Conservation (phyloP, 176 grass and related monocot species). For the Carex littledalei region DNA sequence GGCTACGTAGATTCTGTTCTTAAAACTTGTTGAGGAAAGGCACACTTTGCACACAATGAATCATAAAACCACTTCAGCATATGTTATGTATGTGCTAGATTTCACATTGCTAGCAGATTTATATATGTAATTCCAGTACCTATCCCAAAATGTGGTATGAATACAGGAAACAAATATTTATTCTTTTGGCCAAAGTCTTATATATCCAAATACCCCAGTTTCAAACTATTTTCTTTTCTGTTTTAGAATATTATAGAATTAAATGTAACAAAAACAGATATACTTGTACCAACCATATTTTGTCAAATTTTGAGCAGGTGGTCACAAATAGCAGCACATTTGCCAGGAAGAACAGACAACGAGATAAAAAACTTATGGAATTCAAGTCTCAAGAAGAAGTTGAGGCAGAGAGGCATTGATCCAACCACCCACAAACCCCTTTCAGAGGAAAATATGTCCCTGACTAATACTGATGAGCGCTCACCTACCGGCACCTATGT, state of each 20-base stretch:
- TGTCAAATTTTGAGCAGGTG: conserved; percentile 31
- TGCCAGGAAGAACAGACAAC: conserved; percentile 90
- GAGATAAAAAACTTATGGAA: conserved; percentile 99
- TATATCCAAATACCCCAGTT: background rate
- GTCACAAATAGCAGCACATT: conserved; percentile 66
- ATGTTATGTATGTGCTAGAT: background rate
- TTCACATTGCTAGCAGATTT: background rate
- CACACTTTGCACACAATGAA: background rate
- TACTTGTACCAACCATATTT: background rate
- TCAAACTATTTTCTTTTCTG: background rate
- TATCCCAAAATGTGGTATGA: background rate
- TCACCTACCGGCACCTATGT: background rate
- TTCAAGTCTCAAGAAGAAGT: conserved; percentile 78
- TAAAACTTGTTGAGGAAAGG: background rate
- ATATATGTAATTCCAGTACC: background rate
- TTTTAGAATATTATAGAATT: background rate
- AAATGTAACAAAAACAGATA: background rate
- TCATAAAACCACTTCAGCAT: background rate
- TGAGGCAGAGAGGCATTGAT: conserved; percentile 65
- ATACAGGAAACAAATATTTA: background rate
- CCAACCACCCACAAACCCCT: conserved; percentile 60
- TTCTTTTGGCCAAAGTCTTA: background rate
- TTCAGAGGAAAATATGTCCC: background rate
- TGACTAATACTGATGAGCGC: background rate
- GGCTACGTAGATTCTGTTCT: background rate